Evolutionary conservation across 805 yeast genomes (phyloP).

Genomic region (Kazachstania martiniae): DNA sequence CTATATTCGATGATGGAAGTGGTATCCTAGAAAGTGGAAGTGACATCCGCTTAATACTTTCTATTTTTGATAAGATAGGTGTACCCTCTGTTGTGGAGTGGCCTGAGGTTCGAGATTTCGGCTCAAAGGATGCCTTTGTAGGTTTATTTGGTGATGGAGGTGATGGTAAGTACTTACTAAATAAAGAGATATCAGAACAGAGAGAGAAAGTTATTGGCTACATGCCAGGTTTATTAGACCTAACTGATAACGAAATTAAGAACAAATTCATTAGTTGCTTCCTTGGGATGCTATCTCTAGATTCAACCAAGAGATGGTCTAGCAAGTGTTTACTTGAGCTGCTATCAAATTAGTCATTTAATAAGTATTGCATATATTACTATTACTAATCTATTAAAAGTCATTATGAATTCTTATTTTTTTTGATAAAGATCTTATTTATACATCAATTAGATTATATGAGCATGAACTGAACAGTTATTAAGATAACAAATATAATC

Average conservation of each 20-base stretch:
- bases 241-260: constrained; percentile 5
- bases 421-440: too few species aligned
- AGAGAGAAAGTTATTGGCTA: constrained; percentile 5
- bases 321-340: constrained; percentile 7
- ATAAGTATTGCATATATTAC: too few species aligned
- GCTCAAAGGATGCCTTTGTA: constrained; percentile 23
- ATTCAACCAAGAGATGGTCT: constrained; percentile 33
- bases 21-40: constrained; percentile 27
- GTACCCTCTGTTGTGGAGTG: constrained; percentile 40
- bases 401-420: too few species aligned
- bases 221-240: constrained; percentile 16
- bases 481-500: too few species aligned
- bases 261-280: constrained; percentile 26
- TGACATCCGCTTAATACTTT: constrained; percentile 50
- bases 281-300: constrained; percentile 34
- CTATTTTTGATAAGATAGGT: constrained; percentile 50
- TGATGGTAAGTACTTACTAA: constrained; percentile 15
- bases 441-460: too few species aligned
- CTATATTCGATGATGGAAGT: constrained; percentile 21
- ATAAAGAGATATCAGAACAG: constrained; percentile 6
- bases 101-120: constrained; percentile 29
- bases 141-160: constrained; percentile 27
- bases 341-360: too few species aligned
- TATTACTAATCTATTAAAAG: too few species aligned
- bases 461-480: too few species aligned